These are phyloP conservation scores for Coriolopsis trogii DNA, from an alignment of 1,284 basidiomycete genomes.

Conservation along the genomic window DNA sequence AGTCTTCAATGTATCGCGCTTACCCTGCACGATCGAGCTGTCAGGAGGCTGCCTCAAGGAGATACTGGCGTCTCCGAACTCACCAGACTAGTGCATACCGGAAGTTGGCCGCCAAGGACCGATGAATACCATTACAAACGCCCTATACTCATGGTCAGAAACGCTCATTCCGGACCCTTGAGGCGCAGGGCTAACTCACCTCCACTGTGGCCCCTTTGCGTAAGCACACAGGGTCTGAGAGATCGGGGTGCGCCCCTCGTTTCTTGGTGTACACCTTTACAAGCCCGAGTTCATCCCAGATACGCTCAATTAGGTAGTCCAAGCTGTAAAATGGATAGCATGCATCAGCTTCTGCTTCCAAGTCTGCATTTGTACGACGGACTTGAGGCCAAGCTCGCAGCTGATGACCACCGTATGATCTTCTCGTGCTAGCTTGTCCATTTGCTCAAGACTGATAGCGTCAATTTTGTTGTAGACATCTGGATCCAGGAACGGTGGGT, in stretches of 20 bases:
- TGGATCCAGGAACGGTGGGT: slow-evolving; percentile 33
- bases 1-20: slow-evolving; percentile 1
- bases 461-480: slow-evolving; percentile 98
- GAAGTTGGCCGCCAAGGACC: slow-evolving; percentile 89
- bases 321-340: slow-evolving; percentile 58
- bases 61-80: slow-evolving; percentile 33
- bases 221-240: slow-evolving; percentile 92
- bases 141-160: slow-evolving; percentile 43
- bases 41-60: slow-evolving; percentile 20
- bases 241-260: slow-evolving; percentile 90
- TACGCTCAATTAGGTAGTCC: slow-evolving; percentile 85
- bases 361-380: slow-evolving; percentile 23
- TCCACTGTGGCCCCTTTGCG: slow-evolving; percentile 93
- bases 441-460: slow-evolving; percentile 86
- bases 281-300: slow-evolving; percentile 87
- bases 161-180: slow-evolving; percentile 4
- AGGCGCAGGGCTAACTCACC: slow-evolving; percentile 42
- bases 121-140: slow-evolving; percentile 92
- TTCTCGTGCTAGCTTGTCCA: slow-evolving; percentile 87
- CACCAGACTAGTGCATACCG: slow-evolving; percentile 91
- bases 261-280: slow-evolving; percentile 98
- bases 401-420: slow-evolving; percentile 93
- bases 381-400: slow-evolving; percentile 92
- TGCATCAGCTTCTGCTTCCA: slow-evolving; percentile 3
- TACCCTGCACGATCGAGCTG: slow-evolving; percentile 18